Percentiles rank a stretch among this genome's conserved stretches.
Evolutionary conservation across 2,329 filamentous ascomycete species (phyloP).

Genomic region (Volutella citrinella): DNA sequence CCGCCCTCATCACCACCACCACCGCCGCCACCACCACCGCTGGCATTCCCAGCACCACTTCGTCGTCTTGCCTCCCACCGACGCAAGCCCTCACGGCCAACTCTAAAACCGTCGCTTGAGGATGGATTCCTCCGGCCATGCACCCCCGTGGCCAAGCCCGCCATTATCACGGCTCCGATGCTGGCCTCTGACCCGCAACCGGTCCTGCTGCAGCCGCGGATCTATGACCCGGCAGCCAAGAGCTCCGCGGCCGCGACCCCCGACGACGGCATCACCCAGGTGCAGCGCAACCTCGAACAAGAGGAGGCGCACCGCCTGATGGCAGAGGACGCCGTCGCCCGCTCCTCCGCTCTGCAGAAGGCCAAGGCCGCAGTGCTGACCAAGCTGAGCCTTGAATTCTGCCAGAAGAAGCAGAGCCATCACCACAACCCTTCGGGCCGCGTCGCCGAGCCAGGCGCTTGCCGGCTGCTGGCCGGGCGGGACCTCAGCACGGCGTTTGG

Average conservation of each 20-base stretch:
- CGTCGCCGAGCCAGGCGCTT: constrained; percentile 33
- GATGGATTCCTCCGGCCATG: constrained; percentile 22
- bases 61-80: constrained; percentile 22
- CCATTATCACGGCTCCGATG: constrained; percentile 49
- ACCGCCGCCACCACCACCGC: too few species aligned
- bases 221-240: constrained; percentile 46
- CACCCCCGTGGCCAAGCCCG: constrained; percentile 29
- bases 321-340: constrained; percentile 55
- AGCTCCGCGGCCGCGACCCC: constrained; percentile 13
- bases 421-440: constrained; percentile 8
- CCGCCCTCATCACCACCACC: too few species aligned
- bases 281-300: constrained; percentile 56
- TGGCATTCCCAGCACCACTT: too few species aligned
- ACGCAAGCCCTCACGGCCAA: constrained; percentile 22
- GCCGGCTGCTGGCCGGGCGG: constrained; percentile 28
- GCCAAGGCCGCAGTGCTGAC: constrained; percentile 60
- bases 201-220: constrained; percentile 54
- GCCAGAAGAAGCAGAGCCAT: constrained; percentile 28
- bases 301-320: constrained; percentile 54
- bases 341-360: constrained; percentile 52
- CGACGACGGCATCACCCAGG: constrained; percentile 50
- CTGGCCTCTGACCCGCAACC: constrained; percentile 47
- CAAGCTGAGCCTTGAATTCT: constrained; percentile 55
- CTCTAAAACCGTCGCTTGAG: constrained; percentile 22
- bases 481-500: constrained; percentile 30